Base-by-base conservation (phyloP, 306 rosid species). In the Pyrus communis region DNA sequence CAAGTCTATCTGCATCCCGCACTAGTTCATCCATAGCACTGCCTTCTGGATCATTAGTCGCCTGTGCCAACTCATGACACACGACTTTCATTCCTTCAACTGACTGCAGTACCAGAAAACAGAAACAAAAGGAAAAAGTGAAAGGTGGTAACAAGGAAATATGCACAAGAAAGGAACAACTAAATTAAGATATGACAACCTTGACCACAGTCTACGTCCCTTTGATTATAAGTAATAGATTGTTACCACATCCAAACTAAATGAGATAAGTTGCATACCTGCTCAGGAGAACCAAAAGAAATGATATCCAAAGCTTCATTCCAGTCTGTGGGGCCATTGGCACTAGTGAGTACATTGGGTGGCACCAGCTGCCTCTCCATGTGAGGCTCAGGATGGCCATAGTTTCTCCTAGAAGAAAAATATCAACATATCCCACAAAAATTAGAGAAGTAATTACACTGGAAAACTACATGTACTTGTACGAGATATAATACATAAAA, bases 11-110 rank as follows among this genome's bases (percentile, higher is more conserved):
- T 33, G 98, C 91, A 87, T 96, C 98, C 81, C 85, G 89, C 71
- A 85, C 87, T 5, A 96, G 84, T 80, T 89, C 97, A 78, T 96
- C 99, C 97, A 93, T 92, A 40, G 86, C 85, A 88, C 87, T 86
- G 77, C 98, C 91, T 79, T 96, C 99, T 19, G 98, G 98, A 80
- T 96, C 97, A 85, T 77, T 85, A 45, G 90, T 85, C 61, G 97
- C 93, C 86, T 92, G 99, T 73, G 90, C 90, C 91, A 96, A 83
- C 88, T 96, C 99, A 86, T 96, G 96, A 77, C 99, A 96, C 74
- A 96, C 94, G 73, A 96, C 93, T 85, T 96, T 96, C 99, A 96
- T 96, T 77, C 99, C 99, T 85, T 96, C 98, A 67, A 96, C 99
- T 17, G 98, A 91, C 99, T 96, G 88, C 82, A 95, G 43, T 61